phyloP scores from a whole-genome alignment of 352 stramenopile genomes.

The Lagenidium giganteum region DNA sequence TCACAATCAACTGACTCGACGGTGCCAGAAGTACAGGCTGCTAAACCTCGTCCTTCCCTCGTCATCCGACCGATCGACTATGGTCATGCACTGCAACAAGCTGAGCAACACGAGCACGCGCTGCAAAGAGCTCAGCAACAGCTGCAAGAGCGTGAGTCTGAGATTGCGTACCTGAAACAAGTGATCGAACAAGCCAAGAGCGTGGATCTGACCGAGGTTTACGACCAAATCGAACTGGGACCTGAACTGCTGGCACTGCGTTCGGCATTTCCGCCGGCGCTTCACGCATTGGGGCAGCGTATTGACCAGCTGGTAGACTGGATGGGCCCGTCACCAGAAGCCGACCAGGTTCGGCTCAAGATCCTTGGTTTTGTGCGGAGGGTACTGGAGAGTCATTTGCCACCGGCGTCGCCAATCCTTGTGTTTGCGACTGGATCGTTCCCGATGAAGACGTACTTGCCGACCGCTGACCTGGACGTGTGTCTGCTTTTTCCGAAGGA shows the following conservation, averaged over 20 bases:
- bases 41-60: slow-evolving; percentile 21
- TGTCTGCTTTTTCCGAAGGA: slow-evolving; percentile 76
- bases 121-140: slow-evolving; percentile 48
- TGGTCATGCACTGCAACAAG: slow-evolving; percentile 55
- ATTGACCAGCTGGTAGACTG: slow-evolving; percentile 51
- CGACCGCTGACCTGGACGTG: slow-evolving; percentile 81
- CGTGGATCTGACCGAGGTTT: slow-evolving; percentile 6
- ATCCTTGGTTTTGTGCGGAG: slow-evolving; percentile 63
- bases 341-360: slow-evolving; percentile 54
- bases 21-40: not conserved
- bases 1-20: no score
- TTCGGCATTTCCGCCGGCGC: not conserved
- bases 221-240: slow-evolving; percentile 1
- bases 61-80: slow-evolving; percentile 72
- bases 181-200: slow-evolving; percentile 26
- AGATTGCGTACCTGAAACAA: slow-evolving; percentile 44
- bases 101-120: slow-evolving; percentile 61
- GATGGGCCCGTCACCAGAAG: slow-evolving; percentile 59
- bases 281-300: slow-evolving; percentile 16
- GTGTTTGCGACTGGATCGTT: slow-evolving; percentile 82
- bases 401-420: slow-evolving; percentile 30
- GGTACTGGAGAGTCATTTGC: slow-evolving; percentile 53
- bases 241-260: not conserved
- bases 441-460: slow-evolving; percentile 89
- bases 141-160: slow-evolving; percentile 58